Base-by-base conservation (phyloP, 2,329 filamentous ascomycete genomes). In the Davidsoniella australis region DNA sequence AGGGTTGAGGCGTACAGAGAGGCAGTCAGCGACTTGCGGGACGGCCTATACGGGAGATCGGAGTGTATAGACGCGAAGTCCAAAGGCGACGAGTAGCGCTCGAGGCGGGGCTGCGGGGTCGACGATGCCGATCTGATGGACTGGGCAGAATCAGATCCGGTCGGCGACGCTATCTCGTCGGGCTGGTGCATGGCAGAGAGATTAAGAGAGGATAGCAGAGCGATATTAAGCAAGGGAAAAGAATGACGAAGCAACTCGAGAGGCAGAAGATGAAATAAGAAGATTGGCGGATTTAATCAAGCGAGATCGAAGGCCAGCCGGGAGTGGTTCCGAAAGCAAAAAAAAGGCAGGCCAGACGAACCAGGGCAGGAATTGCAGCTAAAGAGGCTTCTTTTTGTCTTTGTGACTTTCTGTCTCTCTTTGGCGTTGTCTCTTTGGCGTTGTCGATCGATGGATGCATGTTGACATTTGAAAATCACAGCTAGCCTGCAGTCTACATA, bases 61-160 rank as follows among this genome's bases (percentile, higher is more conserved):
- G 47, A 33, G 23, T 42, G 44, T 16, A 33, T 40, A 9, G 51
- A 50, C 5, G 44, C 40, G 16, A 50, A 50, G 23, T 53, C 51
- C 9, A 53, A 47, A 7, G 51, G 47, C 29, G 51, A 53, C 12
- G 51, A 53, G 24, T 49, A 43, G 24, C 47, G 51, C 29, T 53
- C 43, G 7, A 40, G 47, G 10, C 77, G 72, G 52, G 78, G 59
- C 58, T 69, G 76, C 60, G 73, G 58, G 55, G 68, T 61, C 54
- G 80, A 75, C 57, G 77, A 72, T 56, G 79, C 78, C 60, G 77
- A 68, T 59, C 82, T 79, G 63, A 82, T 73, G 59, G 80, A 75
- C 63, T 80, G 77, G 64, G 82, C 74, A 62, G 80, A 76, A 8
- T 40, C 51, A 23, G 51, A 45, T 64, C 80, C 75, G 66, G 75